These are phyloP conservation scores for Neurospora intermedia DNA, from an alignment of 495 filamentous ascomycete genomes.

Conservation along the genomic window DNA sequence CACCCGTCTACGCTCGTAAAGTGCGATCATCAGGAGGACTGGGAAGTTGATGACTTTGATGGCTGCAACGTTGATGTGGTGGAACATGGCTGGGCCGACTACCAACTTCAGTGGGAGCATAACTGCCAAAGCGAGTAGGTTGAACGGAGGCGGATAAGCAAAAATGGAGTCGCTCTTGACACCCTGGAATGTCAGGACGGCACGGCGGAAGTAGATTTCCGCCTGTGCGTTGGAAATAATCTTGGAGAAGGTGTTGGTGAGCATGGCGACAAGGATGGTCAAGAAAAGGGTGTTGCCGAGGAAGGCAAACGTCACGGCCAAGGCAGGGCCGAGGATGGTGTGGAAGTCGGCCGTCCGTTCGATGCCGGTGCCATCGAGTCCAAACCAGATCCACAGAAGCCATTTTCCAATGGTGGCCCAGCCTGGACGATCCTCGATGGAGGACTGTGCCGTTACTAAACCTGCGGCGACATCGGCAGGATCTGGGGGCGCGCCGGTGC, in stretches of 20 bases:
- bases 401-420: conserved; percentile 50
- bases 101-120: conserved; percentile 48
- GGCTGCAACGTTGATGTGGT: conserved; percentile 49
- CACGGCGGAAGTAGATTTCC: conserved; percentile 52
- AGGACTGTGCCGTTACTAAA: conserved; percentile 18
- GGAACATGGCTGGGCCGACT: conserved; percentile 45
- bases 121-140: conserved; percentile 46
- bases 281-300: conserved; percentile 60
- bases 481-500: conserved; percentile 1
- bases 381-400: conserved; percentile 63
- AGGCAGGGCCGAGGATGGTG: conserved; percentile 43
- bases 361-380: conserved; percentile 55
- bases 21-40: conserved; percentile 39
- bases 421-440: conserved; percentile 13
- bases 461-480: conserved; percentile 3
- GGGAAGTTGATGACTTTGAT: conserved; percentile 47
- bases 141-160: conserved; percentile 53
- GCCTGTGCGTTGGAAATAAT: conserved; percentile 49
- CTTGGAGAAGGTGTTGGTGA: conserved; percentile 52
- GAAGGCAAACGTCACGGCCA: conserved; percentile 54
- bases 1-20: conserved; percentile 39
- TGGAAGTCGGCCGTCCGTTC: conserved; percentile 47
- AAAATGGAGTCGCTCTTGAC: conserved; percentile 56
- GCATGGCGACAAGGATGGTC: conserved; percentile 55
- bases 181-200: conserved; percentile 54